Conservation (phyloP, 306 rosid species). For the Medicago arabica region DNA sequence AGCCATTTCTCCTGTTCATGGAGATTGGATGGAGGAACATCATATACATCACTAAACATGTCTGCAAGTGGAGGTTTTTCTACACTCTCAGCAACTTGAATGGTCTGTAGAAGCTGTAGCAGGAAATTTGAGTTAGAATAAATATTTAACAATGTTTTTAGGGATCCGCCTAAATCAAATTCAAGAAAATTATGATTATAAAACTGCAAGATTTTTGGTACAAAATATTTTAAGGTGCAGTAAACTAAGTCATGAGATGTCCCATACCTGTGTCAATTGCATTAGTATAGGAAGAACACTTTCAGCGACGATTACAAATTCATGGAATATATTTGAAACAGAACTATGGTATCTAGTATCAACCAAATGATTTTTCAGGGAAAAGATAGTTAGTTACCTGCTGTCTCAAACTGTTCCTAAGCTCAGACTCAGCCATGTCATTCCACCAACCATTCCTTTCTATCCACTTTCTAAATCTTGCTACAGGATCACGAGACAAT, state of each 20-base stretch:
- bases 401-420: slow-evolving; percentile 60
- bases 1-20: slow-evolving; percentile 74
- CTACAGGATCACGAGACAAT: slow-evolving; percentile 70
- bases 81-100: slow-evolving; percentile 81
- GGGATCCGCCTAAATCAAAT: slow-evolving; percentile 18
- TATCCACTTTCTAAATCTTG: slow-evolving; percentile 89
- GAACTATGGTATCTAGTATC: slow-evolving; percentile 5
- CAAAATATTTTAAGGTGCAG: slow-evolving; percentile 2
- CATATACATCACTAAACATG: slow-evolving; percentile 80
- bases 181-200: slow-evolving; percentile 18
- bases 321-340: slow-evolving; percentile 15
- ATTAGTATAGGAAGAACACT: background rate
- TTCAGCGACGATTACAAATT: slow-evolving; percentile 2
- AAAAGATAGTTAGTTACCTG: slow-evolving; percentile 56
- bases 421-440: slow-evolving; percentile 64
- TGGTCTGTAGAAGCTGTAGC: slow-evolving; percentile 71
- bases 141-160: slow-evolving; percentile 14
- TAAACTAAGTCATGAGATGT: background rate
- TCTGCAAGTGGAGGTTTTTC: slow-evolving; percentile 81
- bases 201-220: background rate
- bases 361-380: slow-evolving; percentile 24
- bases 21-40: slow-evolving; percentile 73
- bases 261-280: background rate
- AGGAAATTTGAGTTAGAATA: slow-evolving; percentile 40
- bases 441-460: slow-evolving; percentile 91